These are phyloP conservation scores for Dioszegia hungarica DNA, from an alignment of 768 basidiomycete genomes.

Conservation along the genomic window DNA sequence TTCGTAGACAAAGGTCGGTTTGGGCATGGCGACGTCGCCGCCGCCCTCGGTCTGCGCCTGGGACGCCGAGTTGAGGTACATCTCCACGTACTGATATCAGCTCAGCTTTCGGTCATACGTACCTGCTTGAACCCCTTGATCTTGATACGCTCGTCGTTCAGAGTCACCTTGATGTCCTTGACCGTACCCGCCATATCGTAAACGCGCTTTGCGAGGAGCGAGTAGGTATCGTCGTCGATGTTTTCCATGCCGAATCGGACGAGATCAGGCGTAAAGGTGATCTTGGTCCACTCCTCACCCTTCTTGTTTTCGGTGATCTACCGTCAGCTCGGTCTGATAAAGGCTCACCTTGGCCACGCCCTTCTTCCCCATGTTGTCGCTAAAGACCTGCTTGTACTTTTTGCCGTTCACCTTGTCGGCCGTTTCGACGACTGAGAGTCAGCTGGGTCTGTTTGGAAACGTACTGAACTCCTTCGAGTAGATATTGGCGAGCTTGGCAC, in stretches of 20 bases:
- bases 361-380: constrained; percentile 83
- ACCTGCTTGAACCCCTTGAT: constrained; percentile 82
- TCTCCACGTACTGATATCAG: constrained; percentile 71
- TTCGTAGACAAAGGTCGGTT: constrained; percentile 73
- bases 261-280: constrained; percentile 90
- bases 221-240: constrained; percentile 86
- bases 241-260: constrained; percentile 78
- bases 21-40: no score
- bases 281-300: constrained; percentile 84
- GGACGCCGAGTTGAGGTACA: constrained; percentile 76
- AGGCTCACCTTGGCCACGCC: constrained; percentile 65
- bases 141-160: constrained; percentile 87
- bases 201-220: constrained; percentile 85
- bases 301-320: constrained; percentile 79
- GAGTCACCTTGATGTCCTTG: constrained; percentile 83
- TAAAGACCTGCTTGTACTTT: constrained; percentile 95
- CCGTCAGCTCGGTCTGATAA: not conserved
- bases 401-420: constrained; percentile 77
- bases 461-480: constrained; percentile 87
- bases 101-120: constrained; percentile 4
- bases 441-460: constrained; percentile 11
- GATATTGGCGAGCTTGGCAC: constrained; percentile 96
- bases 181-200: constrained; percentile 97
- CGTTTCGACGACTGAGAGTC: constrained; percentile 66
- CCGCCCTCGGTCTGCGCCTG: constrained; percentile 68